Evolutionary conservation across 2,329 filamentous ascomycete species (phyloP), one percentile per base, ranked within the genome.

Genomic region (Nigrospora oryzae): DNA sequence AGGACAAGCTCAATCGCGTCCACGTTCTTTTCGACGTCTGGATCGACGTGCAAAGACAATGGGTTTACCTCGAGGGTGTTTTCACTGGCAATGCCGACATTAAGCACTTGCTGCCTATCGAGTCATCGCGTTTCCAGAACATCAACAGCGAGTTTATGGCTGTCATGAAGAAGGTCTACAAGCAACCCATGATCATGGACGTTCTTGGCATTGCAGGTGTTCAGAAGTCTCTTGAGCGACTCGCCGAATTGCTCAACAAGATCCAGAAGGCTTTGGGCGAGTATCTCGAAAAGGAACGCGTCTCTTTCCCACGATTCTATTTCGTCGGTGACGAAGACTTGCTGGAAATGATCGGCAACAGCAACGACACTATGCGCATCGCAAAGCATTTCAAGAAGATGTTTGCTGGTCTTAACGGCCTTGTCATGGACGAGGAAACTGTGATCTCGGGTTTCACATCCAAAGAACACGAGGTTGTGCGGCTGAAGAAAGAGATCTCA

Each of bases 361-460:
- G 91, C 69, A 96, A 96, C 59, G 93, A 99, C 59, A 95, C 91
- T 11, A 70, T 93, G 49, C 89, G 93, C 44, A 94, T 98, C 53
- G 89, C 93, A 36, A 98, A 98, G 64, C 94, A 99, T 70, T 89
- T 99, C 73, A 91, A 95, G 64, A 99, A 99, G 74, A 99, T 99
- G 93, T 99, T 99, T 72, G 93, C 94, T 51, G 93, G 93, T 50
- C 75, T 98, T 40, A 91, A 85, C 5, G 93, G 93, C 4, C 77
- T 98, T 33, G 73, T 90, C 36, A 91, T 96, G 73, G 89, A 95
- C 53, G 89, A 97, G 44, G 87, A 96, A 56, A 81, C 83, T 23
- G 81, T 88, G 50, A 97, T 99, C 51, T 84, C 85, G 23, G 91
- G 89, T 7, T 91, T 97, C 57, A 93, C 86, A 3, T 98, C 93